Evolutionary conservation across 1,284 basidiomycete species (phyloP).

Genomic region (Boletus smithii): DNA sequence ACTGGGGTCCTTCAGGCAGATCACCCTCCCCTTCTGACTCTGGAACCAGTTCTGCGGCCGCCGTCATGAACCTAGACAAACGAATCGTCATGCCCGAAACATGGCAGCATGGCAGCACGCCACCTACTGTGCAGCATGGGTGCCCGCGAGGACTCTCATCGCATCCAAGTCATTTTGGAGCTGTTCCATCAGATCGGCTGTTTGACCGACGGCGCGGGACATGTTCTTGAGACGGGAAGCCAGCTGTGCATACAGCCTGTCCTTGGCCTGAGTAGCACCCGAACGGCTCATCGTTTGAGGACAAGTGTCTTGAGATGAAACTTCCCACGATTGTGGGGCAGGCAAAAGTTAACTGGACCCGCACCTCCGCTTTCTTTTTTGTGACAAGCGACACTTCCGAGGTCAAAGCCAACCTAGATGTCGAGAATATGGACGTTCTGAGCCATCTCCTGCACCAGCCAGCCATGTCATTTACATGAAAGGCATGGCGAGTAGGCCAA

Average conservation of each 20-base stretch:
- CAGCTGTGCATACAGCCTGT: constrained; percentile 67
- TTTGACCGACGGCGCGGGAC: constrained; percentile 57
- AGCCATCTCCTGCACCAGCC: no score
- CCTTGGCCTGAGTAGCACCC: constrained; percentile 69
- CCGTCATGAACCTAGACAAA: constrained; percentile 57
- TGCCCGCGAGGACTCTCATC: constrained; percentile 66
- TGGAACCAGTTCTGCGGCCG: constrained; percentile 53
- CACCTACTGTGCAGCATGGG: constrained; percentile 68
- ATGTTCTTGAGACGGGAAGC: constrained; percentile 58
- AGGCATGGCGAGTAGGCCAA: neutral
- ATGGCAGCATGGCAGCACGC: neutral
- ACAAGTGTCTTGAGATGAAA: neutral
- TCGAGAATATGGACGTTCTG: neutral
- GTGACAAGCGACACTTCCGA: neutral
- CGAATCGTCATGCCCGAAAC: neutral
- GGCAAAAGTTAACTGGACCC: neutral
- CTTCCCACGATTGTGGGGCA: constrained; percentile 17
- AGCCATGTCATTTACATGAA: neutral
- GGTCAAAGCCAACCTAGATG: neutral
- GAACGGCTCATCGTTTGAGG: constrained; percentile 21
- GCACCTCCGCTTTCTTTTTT: neutral
- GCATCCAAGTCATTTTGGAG: constrained; percentile 67
- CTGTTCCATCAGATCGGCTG: constrained; percentile 68
- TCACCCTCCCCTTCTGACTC: constrained; percentile 37
- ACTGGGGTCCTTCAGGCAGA: constrained; percentile 1